These are phyloP conservation scores for Zoysia pacifica DNA, from an alignment of 176 grass and related monocot genomes.

Conservation along the genomic window DNA sequence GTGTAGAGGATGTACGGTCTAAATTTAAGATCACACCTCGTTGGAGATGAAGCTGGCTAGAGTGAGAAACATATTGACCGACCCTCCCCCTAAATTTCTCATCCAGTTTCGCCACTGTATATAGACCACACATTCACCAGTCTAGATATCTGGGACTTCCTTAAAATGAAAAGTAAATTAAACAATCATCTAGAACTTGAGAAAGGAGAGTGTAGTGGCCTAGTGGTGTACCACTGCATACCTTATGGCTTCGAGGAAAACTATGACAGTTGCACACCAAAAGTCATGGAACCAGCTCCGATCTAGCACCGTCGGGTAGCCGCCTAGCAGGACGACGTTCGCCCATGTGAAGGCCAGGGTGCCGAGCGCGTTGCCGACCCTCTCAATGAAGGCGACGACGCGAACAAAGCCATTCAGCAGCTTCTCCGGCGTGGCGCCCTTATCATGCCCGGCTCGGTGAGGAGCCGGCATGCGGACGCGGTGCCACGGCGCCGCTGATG, in stretches of 20 bases:
- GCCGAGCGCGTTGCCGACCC: constrained; percentile 46
- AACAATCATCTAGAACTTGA: no score
- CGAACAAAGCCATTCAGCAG: constrained; percentile 36
- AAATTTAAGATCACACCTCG: no score
- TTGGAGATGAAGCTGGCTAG: no score
- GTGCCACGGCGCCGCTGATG: not conserved
- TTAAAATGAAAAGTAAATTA: no score
- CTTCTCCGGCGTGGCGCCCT: constrained; percentile 23
- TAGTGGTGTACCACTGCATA: not conserved
- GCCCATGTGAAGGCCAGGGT: constrained; percentile 63
- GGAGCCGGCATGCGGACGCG: not conserved
- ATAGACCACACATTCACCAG: no score
- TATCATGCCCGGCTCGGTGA: not conserved
- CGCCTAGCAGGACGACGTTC: constrained; percentile 47
- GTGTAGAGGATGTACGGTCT: no score
- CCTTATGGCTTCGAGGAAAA: constrained; percentile 30
- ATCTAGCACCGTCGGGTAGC: constrained; percentile 18
- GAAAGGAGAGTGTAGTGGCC: no score
- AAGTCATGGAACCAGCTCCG: constrained; percentile 16
- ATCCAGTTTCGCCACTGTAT: no score
- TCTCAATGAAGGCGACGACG: constrained; percentile 33
- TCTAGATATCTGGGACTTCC: no score
- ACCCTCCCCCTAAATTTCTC: no score
- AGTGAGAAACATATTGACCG: no score
- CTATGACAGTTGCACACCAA: constrained; percentile 31